A percentile compares a stretch with the other conserved stretches of the same genome.
These are phyloP conservation scores for Leccinum obscurum DNA, from an alignment of 768 basidiomycete species.

Conservation along the genomic window DNA sequence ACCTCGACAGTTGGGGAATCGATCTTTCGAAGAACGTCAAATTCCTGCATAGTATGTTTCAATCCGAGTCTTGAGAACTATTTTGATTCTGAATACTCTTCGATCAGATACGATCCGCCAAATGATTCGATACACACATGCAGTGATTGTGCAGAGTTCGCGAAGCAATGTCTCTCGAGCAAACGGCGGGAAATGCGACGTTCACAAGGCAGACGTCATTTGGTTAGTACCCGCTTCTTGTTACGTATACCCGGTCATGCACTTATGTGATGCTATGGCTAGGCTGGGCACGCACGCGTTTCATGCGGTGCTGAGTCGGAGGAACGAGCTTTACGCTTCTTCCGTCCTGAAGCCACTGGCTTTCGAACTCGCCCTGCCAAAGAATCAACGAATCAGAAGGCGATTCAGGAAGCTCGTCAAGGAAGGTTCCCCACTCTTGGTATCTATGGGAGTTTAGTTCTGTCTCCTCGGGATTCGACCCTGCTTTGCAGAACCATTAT, in stretches of 20 bases:
- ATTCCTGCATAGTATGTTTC: conserved; percentile 57
- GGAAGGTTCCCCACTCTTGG: conserved; percentile 25
- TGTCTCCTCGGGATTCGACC: not conserved
- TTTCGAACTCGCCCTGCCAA: conserved; percentile 50
- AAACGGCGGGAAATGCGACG: conserved; percentile 39
- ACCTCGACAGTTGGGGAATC: conserved; percentile 64
- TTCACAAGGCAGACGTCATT: conserved; percentile 51
- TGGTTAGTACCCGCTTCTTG: conserved; percentile 54
- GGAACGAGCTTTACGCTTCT: conserved; percentile 48
- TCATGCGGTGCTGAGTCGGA: conserved; percentile 57
- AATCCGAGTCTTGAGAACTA: not conserved
- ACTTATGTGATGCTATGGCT: conserved; percentile 4
- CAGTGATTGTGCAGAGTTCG: conserved; percentile 49
- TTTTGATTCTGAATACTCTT: conserved; percentile 1
- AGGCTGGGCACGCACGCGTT: conserved; percentile 89
- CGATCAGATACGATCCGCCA: conserved; percentile 60
- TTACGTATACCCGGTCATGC: not conserved
- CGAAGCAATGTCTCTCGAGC: conserved; percentile 39
- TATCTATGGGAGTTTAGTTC: conserved; percentile 22
- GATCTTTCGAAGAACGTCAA: conserved; percentile 41
- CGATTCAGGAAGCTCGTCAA: conserved; percentile 49
- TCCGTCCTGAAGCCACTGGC: conserved; percentile 48
- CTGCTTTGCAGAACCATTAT: not conserved
- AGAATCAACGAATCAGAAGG: conserved; percentile 41
- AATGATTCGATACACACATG: conserved; percentile 56